Percentiles rank a stretch among this genome's conserved stretches.
Evolutionary conservation across 2,329 filamentous ascomycete species (phyloP).

Genomic region (Dactylellina leptospora): DNA sequence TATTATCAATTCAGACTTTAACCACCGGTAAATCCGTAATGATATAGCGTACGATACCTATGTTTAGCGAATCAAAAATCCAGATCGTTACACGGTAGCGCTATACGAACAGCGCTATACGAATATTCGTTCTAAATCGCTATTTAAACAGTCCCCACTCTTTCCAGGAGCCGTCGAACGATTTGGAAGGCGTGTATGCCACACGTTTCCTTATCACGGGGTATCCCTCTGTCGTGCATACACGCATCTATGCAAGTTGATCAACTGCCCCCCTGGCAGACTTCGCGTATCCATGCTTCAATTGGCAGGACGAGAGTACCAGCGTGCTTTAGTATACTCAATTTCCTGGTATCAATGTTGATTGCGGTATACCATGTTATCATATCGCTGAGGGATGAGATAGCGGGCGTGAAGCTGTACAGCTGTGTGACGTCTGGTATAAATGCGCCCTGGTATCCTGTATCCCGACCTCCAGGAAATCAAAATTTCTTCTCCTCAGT

Average conservation of each 20-base stretch:
- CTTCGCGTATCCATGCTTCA: slow-evolving; percentile 20
- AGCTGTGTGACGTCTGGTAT: too few relatives aligned
- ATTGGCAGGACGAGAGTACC: slow-evolving; percentile 19
- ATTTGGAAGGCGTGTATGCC: slow-evolving; percentile 26
- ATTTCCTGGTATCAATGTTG: too few relatives aligned
- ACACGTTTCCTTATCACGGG: slow-evolving; percentile 1
- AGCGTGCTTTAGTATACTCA: too few relatives aligned
- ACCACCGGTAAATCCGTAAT: too few relatives aligned
- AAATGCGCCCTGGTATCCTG: not conserved
- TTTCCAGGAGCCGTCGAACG: slow-evolving; percentile 7
- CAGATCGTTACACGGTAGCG: slow-evolving; percentile 23
- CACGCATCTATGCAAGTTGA: not conserved
- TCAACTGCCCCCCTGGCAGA: too few relatives aligned
- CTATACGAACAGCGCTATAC: too few relatives aligned
- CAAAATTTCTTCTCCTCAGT: not conserved
- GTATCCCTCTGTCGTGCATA: not conserved
- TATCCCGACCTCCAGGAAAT: not conserved
- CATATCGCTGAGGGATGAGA: too few relatives aligned
- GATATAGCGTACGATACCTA: not conserved
- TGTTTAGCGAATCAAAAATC: slow-evolving; percentile 29
- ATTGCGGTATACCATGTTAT: too few relatives aligned
- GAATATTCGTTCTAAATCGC: too few relatives aligned
- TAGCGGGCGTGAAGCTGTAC: too few relatives aligned
- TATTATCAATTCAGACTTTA: too few relatives aligned
- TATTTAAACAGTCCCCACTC: too few relatives aligned